Conservation (phyloP, 2,329 filamentous ascomycete species). For the Dichotomopilus funicola region DNA sequence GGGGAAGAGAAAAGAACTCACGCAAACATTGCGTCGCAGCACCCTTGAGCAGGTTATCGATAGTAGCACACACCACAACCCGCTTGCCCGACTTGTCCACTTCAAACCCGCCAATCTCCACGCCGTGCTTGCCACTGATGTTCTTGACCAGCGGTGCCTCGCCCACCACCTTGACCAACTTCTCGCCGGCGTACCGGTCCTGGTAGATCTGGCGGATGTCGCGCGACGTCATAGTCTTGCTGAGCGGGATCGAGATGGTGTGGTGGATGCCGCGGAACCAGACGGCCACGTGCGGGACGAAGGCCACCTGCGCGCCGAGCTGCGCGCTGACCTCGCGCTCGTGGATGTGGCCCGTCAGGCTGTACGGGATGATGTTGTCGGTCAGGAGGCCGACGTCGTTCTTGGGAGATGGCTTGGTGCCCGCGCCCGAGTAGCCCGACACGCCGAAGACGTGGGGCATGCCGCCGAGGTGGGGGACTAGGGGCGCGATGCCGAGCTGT, state of each 20-base stretch:
- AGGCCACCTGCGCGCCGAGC: constrained; percentile 67
- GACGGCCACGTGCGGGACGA: constrained; percentile 88
- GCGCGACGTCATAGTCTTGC: constrained; percentile 78
- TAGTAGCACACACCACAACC: constrained; percentile 88
- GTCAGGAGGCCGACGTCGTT: constrained; percentile 79
- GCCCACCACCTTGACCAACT: constrained; percentile 85
- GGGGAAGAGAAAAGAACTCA: constrained; percentile 43
- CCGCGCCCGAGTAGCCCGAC: constrained; percentile 89
- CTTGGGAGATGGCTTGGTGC: constrained; percentile 89
- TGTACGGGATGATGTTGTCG: constrained; percentile 88
- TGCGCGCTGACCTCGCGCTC: constrained; percentile 83
- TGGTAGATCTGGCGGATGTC: constrained; percentile 94
- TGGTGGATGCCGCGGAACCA: constrained; percentile 97
- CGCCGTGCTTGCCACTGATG: constrained; percentile 77
- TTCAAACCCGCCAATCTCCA: constrained; percentile 94
- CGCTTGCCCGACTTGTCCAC: constrained; percentile 84
- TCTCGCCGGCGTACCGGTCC: constrained; percentile 91
- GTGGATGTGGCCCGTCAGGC: constrained; percentile 88
- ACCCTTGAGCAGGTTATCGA: constrained; percentile 91
- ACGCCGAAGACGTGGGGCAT: constrained; percentile 83
- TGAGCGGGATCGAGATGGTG: constrained; percentile 83
- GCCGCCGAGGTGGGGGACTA: constrained; percentile 69
- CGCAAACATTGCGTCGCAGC: constrained; percentile 88
- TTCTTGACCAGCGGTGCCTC: constrained; percentile 80
- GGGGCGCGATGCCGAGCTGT: constrained; percentile 79